A percentile compares a stretch with the other conserved stretches of the same genome.
Evolutionary conservation across 2,329 filamentous ascomycete genomes (phyloP).

Genomic region (Colletotrichum sp.): DNA sequence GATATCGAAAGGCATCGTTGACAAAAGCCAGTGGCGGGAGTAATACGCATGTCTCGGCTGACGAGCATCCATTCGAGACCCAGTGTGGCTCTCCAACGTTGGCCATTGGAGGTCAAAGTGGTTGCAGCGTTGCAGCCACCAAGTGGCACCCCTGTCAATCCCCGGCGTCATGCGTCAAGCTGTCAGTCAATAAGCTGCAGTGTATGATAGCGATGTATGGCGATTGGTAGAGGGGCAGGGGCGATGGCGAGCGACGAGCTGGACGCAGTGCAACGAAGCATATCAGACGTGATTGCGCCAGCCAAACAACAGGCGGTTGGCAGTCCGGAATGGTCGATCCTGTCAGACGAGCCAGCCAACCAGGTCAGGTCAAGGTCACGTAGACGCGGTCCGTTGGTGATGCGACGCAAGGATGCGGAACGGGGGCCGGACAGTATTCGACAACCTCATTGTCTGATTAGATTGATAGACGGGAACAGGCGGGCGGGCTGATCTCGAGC

Average conservation of each 20-base stretch:
- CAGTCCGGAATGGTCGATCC: background rate
- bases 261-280: background rate
- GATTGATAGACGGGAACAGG: background rate
- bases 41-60: background rate
- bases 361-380: background rate
- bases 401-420: constrained; percentile 12
- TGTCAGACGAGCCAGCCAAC: background rate
- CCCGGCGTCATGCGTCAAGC: constrained; percentile 5
- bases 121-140: constrained; percentile 16
- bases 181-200: background rate
- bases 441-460: background rate
- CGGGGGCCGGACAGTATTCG: background rate
- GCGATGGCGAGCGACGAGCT: background rate
- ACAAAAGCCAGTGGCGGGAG: background rate
- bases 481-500: background rate
- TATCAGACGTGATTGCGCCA: background rate
- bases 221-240: background rate
- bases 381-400: background rate
- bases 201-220: background rate
- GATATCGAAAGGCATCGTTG: background rate
- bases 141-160: background rate
- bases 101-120: background rate
- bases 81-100: background rate
- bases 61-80: background rate
- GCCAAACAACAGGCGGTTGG: background rate